phyloP scores from a whole-genome alignment of 2,329 filamentous ascomycete species.

The Ophiosphaerella korrae region DNA sequence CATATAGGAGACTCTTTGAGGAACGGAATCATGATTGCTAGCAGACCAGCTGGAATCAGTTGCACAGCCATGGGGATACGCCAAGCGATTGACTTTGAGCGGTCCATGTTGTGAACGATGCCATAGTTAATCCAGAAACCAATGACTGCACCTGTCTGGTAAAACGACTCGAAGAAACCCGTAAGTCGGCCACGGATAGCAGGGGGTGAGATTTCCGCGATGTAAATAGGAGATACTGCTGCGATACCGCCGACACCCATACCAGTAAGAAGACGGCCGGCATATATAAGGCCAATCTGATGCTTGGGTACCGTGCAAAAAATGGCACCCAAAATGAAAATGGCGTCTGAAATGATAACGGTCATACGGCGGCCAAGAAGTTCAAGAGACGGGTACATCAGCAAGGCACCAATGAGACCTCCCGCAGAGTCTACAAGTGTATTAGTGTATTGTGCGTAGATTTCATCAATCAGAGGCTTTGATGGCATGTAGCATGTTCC shows the following conservation, averaged over 20 bases:
- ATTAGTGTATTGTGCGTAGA: neutral
- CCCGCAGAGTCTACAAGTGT: slow-evolving; percentile 49
- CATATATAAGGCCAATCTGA: slow-evolving; percentile 49
- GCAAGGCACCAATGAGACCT: slow-evolving; percentile 59
- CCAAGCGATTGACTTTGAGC: slow-evolving; percentile 61
- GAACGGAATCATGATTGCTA: slow-evolving; percentile 40
- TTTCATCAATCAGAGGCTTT: no score
- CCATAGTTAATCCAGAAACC: slow-evolving; percentile 52
- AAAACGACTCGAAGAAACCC: slow-evolving; percentile 69
- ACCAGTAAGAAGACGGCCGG: slow-evolving; percentile 48
- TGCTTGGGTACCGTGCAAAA: slow-evolving; percentile 45
- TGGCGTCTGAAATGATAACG: slow-evolving; percentile 53
- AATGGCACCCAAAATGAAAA: slow-evolving; percentile 51
- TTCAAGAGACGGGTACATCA: slow-evolving; percentile 53
- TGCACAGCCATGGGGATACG: slow-evolving; percentile 63
- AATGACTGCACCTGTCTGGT: slow-evolving; percentile 63
- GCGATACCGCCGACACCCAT: slow-evolving; percentile 47
- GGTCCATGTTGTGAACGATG: slow-evolving; percentile 48
- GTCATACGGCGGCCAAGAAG: slow-evolving; percentile 58
- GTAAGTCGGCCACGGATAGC: slow-evolving; percentile 68
- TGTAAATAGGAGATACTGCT: slow-evolving; percentile 45
- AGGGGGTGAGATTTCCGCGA: slow-evolving; percentile 58
- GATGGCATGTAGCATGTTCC: no score
- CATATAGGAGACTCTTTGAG: slow-evolving; percentile 44
- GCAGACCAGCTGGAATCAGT: slow-evolving; percentile 47